Evolutionary conservation across 148 eudicot genomes (phyloP), one percentile per base, ranked within the genome.

Genomic region (Fagopyrum esculentum): DNA sequence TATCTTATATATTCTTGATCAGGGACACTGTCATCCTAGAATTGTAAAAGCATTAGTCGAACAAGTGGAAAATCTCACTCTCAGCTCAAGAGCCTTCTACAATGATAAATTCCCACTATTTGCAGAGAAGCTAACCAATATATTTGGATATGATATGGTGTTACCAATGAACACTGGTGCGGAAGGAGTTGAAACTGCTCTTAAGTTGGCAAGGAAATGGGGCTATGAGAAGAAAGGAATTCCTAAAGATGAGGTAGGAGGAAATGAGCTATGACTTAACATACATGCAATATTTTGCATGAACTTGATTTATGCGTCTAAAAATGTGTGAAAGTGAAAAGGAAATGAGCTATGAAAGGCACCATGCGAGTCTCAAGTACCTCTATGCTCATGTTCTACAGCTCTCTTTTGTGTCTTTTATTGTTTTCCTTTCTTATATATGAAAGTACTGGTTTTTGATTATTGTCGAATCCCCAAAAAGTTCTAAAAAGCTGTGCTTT

Each of bases 81-180:
- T 95, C 78, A 92, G 97, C 82, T 95, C 99, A 45, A 86, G 99
- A 82, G 99, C 99, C 74, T 95, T 95, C 82, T 90, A 95, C 74
- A 95, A 95, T 79, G 92, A 92, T 69, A 85, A 56, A 77, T 95
- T 95, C 82, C 99, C 99, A 61, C 54, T 85, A 69, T 88, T 90
- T 79, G 99, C 99, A 11, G 89, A 95, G 79, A 78, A 74, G 74
- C 81, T 95, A 74, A 90, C 99, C 68, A 85, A 81, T 83, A 80
- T 95, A 84, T 95, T 95, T 88, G 97, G 97, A 54, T 95, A 95
- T 74, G 99, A 95, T 73, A 95, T 95, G 99, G 94, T 90, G 75
- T 85, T 95, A 63, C 99, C 99, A 10, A 95, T 95, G 99, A 95
- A 95, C 75, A 95, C 99, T 61, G 99, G 99, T 51, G 99, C 98